These are phyloP conservation scores for Leishmania tropica DNA, from an alignment of 208 protist species.

Conservation along the genomic window DNA sequence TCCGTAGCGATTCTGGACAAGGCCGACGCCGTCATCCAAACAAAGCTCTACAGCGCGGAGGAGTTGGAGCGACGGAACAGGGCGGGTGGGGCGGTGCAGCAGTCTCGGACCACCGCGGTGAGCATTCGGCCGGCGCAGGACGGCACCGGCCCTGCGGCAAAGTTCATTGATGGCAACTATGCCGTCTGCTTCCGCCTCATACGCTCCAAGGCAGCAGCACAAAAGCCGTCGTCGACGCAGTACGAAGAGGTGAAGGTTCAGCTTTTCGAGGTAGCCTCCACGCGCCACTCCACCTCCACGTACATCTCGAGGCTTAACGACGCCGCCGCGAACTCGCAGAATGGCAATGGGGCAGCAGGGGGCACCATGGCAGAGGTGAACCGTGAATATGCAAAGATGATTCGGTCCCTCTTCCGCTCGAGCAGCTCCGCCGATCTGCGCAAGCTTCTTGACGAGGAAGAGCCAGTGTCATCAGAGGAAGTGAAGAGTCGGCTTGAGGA, in stretches of 20 bases:
- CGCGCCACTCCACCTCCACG: conserved; percentile 20
- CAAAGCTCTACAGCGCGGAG: conserved; percentile 14
- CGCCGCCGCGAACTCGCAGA: not conserved
- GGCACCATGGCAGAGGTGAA: conserved; percentile 12
- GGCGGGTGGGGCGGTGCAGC: conserved; percentile 1
- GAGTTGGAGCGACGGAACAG: conserved; percentile 25
- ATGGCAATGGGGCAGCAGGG: not conserved
- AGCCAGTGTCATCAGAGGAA: conserved; percentile 29
- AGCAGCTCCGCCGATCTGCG: conserved; percentile 23
- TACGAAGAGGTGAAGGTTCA: conserved; percentile 35
- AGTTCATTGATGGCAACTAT: conserved; percentile 37
- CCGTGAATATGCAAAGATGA: conserved; percentile 31
- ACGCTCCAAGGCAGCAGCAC: not conserved
- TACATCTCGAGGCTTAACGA: conserved; percentile 26
- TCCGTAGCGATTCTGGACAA: conserved; percentile 23
- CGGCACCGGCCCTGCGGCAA: not conserved
- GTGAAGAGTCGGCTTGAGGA: conserved; percentile 25
- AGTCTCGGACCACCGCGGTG: conserved; percentile 12
- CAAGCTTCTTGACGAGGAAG: conserved; percentile 20
- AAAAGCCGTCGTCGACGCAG: not conserved
- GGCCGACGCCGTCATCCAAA: conserved; percentile 20
- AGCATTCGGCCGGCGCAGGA: conserved; percentile 5
- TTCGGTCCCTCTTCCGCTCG: conserved; percentile 21
- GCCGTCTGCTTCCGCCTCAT: conserved; percentile 51
- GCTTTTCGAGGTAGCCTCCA: conserved; percentile 34